A percentile compares a stretch with the other conserved stretches of the same genome.
phyloP scores from a whole-genome alignment of 371 early-diverging fungal species.

The Mycotypha africana region DNA sequence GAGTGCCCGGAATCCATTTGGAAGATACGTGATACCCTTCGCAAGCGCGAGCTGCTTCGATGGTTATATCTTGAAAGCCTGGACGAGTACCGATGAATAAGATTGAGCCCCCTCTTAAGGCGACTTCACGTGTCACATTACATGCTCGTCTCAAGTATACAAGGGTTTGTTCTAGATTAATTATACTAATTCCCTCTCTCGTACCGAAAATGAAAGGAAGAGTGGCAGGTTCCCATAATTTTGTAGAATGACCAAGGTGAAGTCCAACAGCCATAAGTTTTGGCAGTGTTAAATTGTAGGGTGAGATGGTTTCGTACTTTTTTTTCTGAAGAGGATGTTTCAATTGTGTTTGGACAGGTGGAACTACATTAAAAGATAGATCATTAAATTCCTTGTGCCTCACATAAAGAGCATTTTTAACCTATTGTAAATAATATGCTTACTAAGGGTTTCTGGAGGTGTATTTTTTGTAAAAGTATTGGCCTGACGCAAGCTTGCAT shows the following conservation, averaged over 20 bases:
- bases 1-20: constrained; percentile 86
- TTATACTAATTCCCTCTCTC: constrained; percentile 89
- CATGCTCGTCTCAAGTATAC: constrained; percentile 83
- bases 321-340: no score
- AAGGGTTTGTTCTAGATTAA: constrained; percentile 92
- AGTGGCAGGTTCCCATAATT: constrained; percentile 78
- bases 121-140: constrained; percentile 68
- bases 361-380: no score
- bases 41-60: constrained; percentile 77
- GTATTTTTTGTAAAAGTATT: no score
- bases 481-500: no score
- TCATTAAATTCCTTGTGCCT: no score
- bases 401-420: no score
- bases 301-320: constrained; percentile 32
- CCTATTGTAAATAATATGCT: no score
- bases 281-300: constrained; percentile 58
- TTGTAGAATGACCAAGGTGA: constrained; percentile 86
- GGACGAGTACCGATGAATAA: constrained; percentile 87
- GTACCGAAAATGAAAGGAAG: constrained; percentile 87
- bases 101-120: constrained; percentile 78
- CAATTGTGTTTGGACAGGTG: no score
- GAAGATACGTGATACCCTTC: constrained; percentile 78
- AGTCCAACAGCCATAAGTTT: constrained; percentile 81
- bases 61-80: constrained; percentile 57
- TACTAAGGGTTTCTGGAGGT: no score